Percentiles rank a stretch among this genome's conserved stretches.
Conservation (phyloP, 176 grass and related monocot species). For the Cenchrus purpureus region DNA sequence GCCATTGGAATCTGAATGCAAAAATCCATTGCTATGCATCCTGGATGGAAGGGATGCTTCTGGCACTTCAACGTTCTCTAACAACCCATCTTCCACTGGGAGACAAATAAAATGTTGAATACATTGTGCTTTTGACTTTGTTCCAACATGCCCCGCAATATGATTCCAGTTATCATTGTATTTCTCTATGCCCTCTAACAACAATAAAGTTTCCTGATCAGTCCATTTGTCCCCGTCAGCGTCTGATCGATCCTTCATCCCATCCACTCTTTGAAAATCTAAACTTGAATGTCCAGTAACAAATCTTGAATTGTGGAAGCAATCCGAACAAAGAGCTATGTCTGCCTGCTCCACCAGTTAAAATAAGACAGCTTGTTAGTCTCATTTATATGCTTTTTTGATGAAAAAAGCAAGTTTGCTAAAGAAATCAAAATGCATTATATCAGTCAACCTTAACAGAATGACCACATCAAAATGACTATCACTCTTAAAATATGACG, state of each 20-base stretch:
- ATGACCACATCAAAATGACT: neutral
- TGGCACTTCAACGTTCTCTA: constrained; percentile 79
- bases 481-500: neutral
- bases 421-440: constrained; percentile 30
- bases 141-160: constrained; percentile 82
- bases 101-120: constrained; percentile 90
- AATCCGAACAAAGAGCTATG: constrained; percentile 74
- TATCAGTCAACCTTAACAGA: constrained; percentile 21
- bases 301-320: constrained; percentile 90
- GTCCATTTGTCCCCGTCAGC: constrained; percentile 81
- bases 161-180: constrained; percentile 88
- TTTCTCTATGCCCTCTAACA: constrained; percentile 93
- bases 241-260: constrained; percentile 61
- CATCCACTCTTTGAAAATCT: constrained; percentile 89
- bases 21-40: constrained; percentile 51
- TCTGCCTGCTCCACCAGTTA: constrained; percentile 67
- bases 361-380: constrained; percentile 25
- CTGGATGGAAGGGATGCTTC: constrained; percentile 43
- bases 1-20: constrained; percentile 61
- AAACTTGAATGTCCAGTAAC: constrained; percentile 84
- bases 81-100: constrained; percentile 76
- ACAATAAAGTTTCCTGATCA: constrained; percentile 84
- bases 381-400: constrained; percentile 17
- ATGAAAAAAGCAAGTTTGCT: constrained; percentile 1
- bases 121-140: constrained; percentile 94